Evolutionary conservation across 805 yeast species (phyloP), one percentile per base, ranked within the genome.

Genomic region (Sungouiella blattae): DNA sequence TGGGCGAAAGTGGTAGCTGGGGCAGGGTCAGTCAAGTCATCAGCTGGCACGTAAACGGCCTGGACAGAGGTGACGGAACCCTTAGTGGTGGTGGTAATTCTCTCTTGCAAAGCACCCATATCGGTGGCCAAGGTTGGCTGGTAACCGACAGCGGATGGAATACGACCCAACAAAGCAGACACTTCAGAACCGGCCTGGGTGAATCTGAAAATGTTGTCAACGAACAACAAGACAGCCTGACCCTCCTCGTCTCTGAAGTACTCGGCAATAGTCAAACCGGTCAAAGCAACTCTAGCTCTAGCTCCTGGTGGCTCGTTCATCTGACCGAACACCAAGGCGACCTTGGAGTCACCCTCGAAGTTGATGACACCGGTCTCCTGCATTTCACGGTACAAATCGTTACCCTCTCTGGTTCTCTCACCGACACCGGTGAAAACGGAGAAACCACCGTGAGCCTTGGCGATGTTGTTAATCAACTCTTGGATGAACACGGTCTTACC

Each of bases 221-320:
- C 86, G 81, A 93, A 91, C 70, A 91, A 82, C 82, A 91, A 81
- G 75, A 91, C 98, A 84, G 93, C 98, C 80, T 93, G 97, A 74
- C 98, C 98, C 79, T 91, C 98, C 75, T 87, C 98, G 73, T 91
- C 98, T 88, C 98, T 93, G 93, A 91, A 91, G 81, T 93, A 91
- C 80, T 91, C 98, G 61, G 98, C 98, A 70, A 91, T 88, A 74
- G 98, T 91, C 73, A 91, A 83, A 83, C 98, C 98, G 58, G 98
- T 93, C 70, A 91, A 78, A 60, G 98, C 98, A 69, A 93, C 98
- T 82, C 98, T 91, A 62, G 98, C 97, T 83, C 98, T 89, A 62
- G 98, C 98, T 77, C 98, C 98, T 58, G 98, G 98, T 65, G 98
- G 98, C 82, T 91, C 98, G 82, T 91, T 91, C 98, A 91, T 91